Conservation (phyloP, 2,329 filamentous ascomycete genomes). For the Diaporthe aspalathi region DNA sequence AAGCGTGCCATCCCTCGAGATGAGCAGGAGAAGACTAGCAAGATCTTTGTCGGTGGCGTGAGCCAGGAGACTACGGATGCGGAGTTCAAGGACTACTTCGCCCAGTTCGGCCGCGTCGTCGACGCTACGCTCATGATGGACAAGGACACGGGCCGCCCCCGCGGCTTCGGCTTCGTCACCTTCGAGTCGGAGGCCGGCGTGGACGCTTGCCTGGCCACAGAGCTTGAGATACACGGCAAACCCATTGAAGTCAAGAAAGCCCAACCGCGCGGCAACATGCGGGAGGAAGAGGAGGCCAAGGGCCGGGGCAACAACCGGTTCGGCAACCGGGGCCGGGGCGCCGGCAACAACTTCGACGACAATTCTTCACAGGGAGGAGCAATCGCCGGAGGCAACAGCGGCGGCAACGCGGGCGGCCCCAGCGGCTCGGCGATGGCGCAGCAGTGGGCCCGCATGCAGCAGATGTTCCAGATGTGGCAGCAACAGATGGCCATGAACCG, state of each 20-base stretch:
- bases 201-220: slow-evolving; percentile 85
- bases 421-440: slow-evolving; percentile 98
- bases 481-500: slow-evolving; percentile 90
- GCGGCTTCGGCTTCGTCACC: slow-evolving; percentile 97
- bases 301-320: slow-evolving; percentile 69
- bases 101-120: slow-evolving; percentile 93
- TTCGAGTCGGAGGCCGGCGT: slow-evolving; percentile 97
- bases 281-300: slow-evolving; percentile 85
- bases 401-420: slow-evolving; percentile 67
- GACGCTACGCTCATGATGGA: slow-evolving; percentile 99
- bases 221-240: slow-evolving; percentile 93
- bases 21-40: slow-evolving; percentile 97
- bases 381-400: slow-evolving; percentile 40
- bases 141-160: slow-evolving; percentile 96
- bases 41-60: slow-evolving; percentile 98
- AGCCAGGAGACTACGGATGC: slow-evolving; percentile 97
- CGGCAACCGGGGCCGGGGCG: slow-evolving; percentile 62
- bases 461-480: slow-evolving; percentile 93
- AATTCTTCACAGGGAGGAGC: slow-evolving; percentile 39
- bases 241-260: slow-evolving; percentile 98
- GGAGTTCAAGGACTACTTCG: slow-evolving; percentile 97
- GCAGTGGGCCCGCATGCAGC: slow-evolving; percentile 98
- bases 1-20: slow-evolving; percentile 97
- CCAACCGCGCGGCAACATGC: slow-evolving; percentile 92
- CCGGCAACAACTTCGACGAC: slow-evolving; percentile 50